Percentiles rank a stretch among this genome's conserved stretches.
Conservation (phyloP, 805 yeast genomes). For the Cyberlindnera euphorbiiphila region DNA sequence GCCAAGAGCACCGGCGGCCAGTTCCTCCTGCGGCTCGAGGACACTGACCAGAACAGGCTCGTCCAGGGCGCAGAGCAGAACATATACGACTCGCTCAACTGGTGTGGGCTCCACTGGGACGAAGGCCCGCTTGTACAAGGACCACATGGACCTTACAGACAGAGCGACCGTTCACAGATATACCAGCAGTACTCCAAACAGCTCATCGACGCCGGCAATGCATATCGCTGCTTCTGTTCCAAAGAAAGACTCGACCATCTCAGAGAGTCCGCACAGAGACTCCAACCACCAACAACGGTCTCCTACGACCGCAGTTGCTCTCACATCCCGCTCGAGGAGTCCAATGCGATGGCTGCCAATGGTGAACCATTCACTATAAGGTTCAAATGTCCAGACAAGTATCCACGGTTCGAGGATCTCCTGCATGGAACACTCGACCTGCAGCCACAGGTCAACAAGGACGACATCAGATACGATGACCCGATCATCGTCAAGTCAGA, state of each 20-base stretch:
- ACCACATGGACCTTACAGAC: conserved; percentile 70
- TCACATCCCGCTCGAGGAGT: conserved; percentile 39
- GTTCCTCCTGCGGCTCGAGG: conserved; percentile 82
- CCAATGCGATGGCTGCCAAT: conserved; percentile 32
- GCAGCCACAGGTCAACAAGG: conserved; percentile 72
- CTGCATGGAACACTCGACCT: conserved; percentile 73
- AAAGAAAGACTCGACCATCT: conserved; percentile 69
- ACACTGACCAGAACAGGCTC: conserved; percentile 81
- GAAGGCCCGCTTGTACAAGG: conserved; percentile 64
- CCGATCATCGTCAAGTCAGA: conserved; percentile 89
- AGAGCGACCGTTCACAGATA: conserved; percentile 70
- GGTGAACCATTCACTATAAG: conserved; percentile 54
- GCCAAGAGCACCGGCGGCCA: conserved; percentile 79
- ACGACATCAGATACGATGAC: conserved; percentile 81
- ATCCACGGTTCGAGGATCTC: conserved; percentile 66
- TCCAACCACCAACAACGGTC: conserved; percentile 87
- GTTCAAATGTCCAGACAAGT: conserved; percentile 68
- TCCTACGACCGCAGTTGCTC: conserved; percentile 86
- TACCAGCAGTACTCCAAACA: conserved; percentile 57
- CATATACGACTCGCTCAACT: conserved; percentile 66
- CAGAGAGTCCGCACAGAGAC: conserved; percentile 64
- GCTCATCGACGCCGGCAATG: conserved; percentile 61
- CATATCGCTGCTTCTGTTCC: conserved; percentile 85
- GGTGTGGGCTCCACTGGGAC: conserved; percentile 76
- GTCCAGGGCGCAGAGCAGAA: conserved; percentile 80